These are phyloP conservation scores for Didymosphaeria variabile DNA, from an alignment of 2,329 filamentous ascomycete genomes.

Conservation along the genomic window DNA sequence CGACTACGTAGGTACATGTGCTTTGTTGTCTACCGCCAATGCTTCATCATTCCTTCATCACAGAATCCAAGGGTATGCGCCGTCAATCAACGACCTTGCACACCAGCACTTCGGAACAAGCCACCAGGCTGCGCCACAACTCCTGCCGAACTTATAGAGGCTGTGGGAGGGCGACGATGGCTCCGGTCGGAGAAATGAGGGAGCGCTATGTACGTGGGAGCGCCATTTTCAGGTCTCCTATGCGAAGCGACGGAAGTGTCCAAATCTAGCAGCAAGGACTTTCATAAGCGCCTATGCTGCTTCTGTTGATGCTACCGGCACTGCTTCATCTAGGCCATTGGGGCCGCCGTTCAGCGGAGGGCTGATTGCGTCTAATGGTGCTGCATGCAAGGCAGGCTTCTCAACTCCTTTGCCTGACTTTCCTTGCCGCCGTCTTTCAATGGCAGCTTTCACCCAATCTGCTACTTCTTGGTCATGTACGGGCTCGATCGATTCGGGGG, in stretches of 20 bases:
- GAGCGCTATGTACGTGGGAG: constrained; percentile 3
- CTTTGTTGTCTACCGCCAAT: constrained; percentile 22
- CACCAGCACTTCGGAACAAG: constrained; percentile 9
- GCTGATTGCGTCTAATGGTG: constrained; percentile 77
- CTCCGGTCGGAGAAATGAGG: neutral
- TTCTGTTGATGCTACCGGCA: constrained; percentile 29
- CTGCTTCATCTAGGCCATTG: constrained; percentile 33
- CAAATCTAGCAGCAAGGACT: neutral
- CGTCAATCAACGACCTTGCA: constrained; percentile 7
- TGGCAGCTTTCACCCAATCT: constrained; percentile 78
- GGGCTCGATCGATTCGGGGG: constrained; percentile 36
- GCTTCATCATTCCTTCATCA: constrained; percentile 25
- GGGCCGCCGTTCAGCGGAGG: constrained; percentile 40
- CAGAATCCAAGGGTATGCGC: constrained; percentile 28
- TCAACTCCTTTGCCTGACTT: constrained; percentile 57
- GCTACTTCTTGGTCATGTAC: constrained; percentile 83
- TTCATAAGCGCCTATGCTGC: neutral
- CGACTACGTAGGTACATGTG: constrained; percentile 32
- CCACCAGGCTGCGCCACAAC: constrained; percentile 5
- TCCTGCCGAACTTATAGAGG: constrained; percentile 10
- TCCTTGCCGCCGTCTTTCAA: constrained; percentile 72
- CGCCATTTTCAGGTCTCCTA: constrained; percentile 2
- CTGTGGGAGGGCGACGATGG: neutral
- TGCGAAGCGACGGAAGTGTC: neutral
- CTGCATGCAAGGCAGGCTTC: constrained; percentile 87